These are phyloP conservation scores for Nakaseomyces delphensis DNA, from an alignment of 1,139 yeast species.

Conservation along the genomic window DNA sequence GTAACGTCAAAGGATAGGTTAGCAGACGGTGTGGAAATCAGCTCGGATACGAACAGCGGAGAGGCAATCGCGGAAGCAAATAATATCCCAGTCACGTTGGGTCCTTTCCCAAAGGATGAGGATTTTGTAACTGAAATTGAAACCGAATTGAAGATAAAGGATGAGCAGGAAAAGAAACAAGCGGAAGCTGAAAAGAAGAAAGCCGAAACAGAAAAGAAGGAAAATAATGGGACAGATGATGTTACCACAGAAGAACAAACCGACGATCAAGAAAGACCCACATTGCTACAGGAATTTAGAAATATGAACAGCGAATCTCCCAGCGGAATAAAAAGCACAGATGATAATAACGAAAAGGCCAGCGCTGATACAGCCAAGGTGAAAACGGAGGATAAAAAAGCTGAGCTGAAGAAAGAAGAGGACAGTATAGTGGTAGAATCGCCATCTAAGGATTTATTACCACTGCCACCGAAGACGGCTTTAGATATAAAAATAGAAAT, in stretches of 20 bases:
- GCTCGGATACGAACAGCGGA: slow-evolving; percentile 49
- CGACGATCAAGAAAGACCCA: slow-evolving; percentile 24
- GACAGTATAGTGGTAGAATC: slow-evolving; percentile 40
- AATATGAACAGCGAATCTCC: slow-evolving; percentile 31
- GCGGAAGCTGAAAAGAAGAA: slow-evolving; percentile 9
- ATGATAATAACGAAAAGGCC: slow-evolving; percentile 12
- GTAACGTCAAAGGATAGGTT: slow-evolving; percentile 27
- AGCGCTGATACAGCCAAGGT: slow-evolving; percentile 17
- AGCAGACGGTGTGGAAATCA: slow-evolving; percentile 28
- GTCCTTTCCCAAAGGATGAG: slow-evolving; percentile 76
- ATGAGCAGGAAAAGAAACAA: slow-evolving; percentile 39
- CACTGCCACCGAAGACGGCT: slow-evolving; percentile 77
- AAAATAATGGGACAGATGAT: background rate
- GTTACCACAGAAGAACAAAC: slow-evolving; percentile 26
- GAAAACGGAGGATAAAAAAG: slow-evolving; percentile 31
- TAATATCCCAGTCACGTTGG: slow-evolving; percentile 62
- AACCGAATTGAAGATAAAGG: slow-evolving; percentile 71
- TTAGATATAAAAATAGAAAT: slow-evolving; percentile 74
- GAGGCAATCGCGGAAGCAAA: slow-evolving; percentile 30
- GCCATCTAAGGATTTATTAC: slow-evolving; percentile 66
- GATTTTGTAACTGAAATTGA: slow-evolving; percentile 80
- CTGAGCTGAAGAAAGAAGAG: slow-evolving; percentile 9
- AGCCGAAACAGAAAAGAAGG: background rate
- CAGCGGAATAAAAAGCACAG: slow-evolving; percentile 6
- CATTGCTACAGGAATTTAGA: slow-evolving; percentile 43